Evolutionary conservation across 1,139 yeast species (phyloP).

Genomic region (Taphrina betulina): DNA sequence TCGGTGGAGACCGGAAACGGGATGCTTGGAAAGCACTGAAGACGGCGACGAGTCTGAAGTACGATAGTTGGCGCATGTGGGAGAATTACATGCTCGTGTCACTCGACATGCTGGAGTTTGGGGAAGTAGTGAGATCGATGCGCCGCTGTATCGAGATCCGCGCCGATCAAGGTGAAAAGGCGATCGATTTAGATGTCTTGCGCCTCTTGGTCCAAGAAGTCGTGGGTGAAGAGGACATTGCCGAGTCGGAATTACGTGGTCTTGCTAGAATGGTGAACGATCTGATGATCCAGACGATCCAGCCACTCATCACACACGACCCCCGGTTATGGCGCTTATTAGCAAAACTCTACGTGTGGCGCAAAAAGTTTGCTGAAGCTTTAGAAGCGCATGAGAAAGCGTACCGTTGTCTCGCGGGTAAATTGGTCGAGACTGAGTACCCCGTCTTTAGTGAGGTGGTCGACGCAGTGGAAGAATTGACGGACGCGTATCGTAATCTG

Average conservation of each 20-base stretch:
- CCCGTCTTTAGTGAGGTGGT: conserved; percentile 74
- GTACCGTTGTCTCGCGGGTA: conserved; percentile 59
- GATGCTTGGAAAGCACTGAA: conserved; percentile 39
- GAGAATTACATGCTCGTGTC: conserved; percentile 85
- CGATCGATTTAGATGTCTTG: conserved; percentile 72
- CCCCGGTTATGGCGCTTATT: conserved; percentile 80
- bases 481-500: conserved; percentile 81
- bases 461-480: conserved; percentile 60
- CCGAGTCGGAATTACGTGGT: conserved; percentile 34
- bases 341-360: conserved; percentile 84
- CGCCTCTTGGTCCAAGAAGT: conserved; percentile 71
- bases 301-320: conserved; percentile 65
- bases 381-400: conserved; percentile 86
- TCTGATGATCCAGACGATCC: conserved; percentile 52
- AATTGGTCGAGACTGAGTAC: conserved; percentile 62
- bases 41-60: conserved; percentile 41
- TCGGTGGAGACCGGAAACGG: conserved; percentile 38
- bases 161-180: conserved; percentile 59
- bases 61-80: conserved; percentile 84
- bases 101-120: conserved; percentile 77
- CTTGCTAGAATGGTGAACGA: conserved; percentile 41
- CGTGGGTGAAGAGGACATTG: conserved; percentile 52
- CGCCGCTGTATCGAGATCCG: conserved; percentile 59
- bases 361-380: conserved; percentile 81
- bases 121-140: conserved; percentile 74